These are phyloP conservation scores for Skeletonema tropicum DNA, from an alignment of 108 stramenopile species.

Conservation along the genomic window DNA sequence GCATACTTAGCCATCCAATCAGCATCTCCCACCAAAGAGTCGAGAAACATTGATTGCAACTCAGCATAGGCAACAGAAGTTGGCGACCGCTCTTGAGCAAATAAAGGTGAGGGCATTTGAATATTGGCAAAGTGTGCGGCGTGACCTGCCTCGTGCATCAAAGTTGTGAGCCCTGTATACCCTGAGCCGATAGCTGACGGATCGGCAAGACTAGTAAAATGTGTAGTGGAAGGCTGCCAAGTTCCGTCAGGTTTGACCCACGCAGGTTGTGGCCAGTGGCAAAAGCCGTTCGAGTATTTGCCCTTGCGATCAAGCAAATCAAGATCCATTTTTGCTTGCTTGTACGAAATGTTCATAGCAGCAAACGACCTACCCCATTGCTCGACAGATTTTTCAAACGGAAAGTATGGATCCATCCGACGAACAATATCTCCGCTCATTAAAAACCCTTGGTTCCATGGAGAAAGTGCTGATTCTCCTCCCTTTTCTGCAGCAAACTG, in stretches of 20 bases:
- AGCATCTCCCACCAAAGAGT: constrained; percentile 69
- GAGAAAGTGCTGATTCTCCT: constrained; percentile 57
- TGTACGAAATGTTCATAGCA: constrained; percentile 65
- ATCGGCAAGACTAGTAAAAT: constrained; percentile 73
- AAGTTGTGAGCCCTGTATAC: constrained; percentile 58
- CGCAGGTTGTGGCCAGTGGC: constrained; percentile 74
- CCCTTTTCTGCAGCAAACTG: constrained; percentile 49
- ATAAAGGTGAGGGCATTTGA: constrained; percentile 60
- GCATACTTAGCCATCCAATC: constrained; percentile 80
- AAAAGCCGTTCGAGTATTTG: constrained; percentile 79
- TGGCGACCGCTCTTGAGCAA: constrained; percentile 74
- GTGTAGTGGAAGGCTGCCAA: constrained; percentile 56
- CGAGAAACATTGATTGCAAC: constrained; percentile 74
- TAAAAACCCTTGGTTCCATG: constrained; percentile 64
- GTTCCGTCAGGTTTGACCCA: constrained; percentile 66
- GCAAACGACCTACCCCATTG: constrained; percentile 64
- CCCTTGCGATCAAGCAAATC: constrained; percentile 69
- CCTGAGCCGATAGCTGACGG: constrained; percentile 69
- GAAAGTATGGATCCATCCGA: constrained; percentile 83
- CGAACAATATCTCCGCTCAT: constrained; percentile 69
- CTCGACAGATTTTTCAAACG: constrained; percentile 64
- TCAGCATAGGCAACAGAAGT: constrained; percentile 78
- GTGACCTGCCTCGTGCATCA: constrained; percentile 81
- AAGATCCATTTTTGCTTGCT: constrained; percentile 66
- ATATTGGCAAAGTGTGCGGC: constrained; percentile 83